A percentile compares a stretch with the other conserved stretches of the same genome.
These are phyloP conservation scores for Coemansia sp. DNA, from an alignment of 192 early-diverging fungal genomes.

Conservation along the genomic window DNA sequence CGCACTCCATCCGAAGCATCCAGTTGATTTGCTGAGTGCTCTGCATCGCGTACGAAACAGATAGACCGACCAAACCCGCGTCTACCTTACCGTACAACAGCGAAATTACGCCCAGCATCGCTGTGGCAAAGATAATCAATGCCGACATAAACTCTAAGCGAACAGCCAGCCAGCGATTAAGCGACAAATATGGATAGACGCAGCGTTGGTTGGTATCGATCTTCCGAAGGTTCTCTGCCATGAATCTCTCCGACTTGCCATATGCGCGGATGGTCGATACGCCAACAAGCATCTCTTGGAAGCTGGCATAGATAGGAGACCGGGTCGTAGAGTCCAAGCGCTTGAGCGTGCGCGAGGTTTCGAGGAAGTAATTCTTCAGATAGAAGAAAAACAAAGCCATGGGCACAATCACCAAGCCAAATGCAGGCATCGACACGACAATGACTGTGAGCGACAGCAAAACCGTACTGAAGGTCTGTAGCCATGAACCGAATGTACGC, in stretches of 20 bases:
- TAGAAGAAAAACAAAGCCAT: constrained; percentile 50
- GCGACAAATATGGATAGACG: constrained; percentile 71
- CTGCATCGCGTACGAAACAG: constrained; percentile 66
- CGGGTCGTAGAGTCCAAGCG: constrained; percentile 71
- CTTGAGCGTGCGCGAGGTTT: constrained; percentile 74
- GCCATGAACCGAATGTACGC: constrained; percentile 56
- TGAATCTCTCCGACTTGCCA: constrained; percentile 60
- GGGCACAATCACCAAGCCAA: constrained; percentile 56
- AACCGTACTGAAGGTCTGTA: constrained; percentile 39
- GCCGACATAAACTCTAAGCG: constrained; percentile 81
- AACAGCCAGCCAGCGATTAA: constrained; percentile 68
- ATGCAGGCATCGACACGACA: constrained; percentile 50
- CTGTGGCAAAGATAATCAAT: constrained; percentile 76
- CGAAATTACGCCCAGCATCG: constrained; percentile 68
- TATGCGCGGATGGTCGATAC: constrained; percentile 68
- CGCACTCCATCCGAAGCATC: constrained; percentile 86
- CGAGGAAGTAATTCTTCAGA: constrained; percentile 64
- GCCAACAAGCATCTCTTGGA: constrained; percentile 61
- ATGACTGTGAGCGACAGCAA: constrained; percentile 52
- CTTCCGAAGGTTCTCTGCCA: constrained; percentile 63
- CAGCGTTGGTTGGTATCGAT: constrained; percentile 80
- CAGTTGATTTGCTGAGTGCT: constrained; percentile 85
- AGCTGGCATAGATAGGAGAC: constrained; percentile 68
- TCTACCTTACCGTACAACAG: constrained; percentile 59
- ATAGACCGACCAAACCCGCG: constrained; percentile 67